Evolutionary conservation across 495 filamentous ascomycete species (phyloP), one percentile per base, ranked within the genome.

Genomic region (Penicillium manginii): DNA sequence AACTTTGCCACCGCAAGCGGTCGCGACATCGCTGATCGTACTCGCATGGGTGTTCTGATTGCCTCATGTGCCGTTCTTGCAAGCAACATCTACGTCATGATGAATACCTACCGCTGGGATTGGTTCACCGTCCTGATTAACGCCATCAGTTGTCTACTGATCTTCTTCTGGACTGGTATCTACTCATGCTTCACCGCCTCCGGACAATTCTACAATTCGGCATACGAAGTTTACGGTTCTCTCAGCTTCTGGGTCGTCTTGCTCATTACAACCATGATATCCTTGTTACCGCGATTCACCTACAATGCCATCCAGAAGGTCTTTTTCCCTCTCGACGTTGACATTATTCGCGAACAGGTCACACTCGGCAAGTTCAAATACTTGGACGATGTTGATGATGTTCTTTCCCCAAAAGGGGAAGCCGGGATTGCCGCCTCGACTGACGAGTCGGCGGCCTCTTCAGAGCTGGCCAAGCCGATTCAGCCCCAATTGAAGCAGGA

Each of bases 21-120:
- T 2, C 78, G 86, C 14, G 83, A 86, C 52, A 75, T 98, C 35
- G 80, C 80, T 53, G 93, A 96, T 66, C 83, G 88, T 52, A 83
- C 85, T 49, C 87, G 92, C 51, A 86, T 99, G 66, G 96, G 96
- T 55, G 79, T 89, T 51, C 91, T 91, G 64, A 83, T 97, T 54
- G 92, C 85, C 3, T 83, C 86, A 50, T 90, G 88, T 50, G 85
- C 91, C 14, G 86, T 96, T 45, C 78, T 96, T 64, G 67, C 83
- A 12, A 94, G 96, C 75, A 99, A 99, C 69, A 70, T 86, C 54
- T 99, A 98, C 78, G 88, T 99, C 64, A 77, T 98, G 60, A 83
- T 99, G 77, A 99, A 99, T 72, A 93, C 90, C 5, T 98, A 94
- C 72, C 82, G 92, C 56, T 98, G 96, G 96, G 96, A 99, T 72